Base-by-base conservation (phyloP, 2,329 filamentous ascomycete genomes). In the Botrytis sinoallii region DNA sequence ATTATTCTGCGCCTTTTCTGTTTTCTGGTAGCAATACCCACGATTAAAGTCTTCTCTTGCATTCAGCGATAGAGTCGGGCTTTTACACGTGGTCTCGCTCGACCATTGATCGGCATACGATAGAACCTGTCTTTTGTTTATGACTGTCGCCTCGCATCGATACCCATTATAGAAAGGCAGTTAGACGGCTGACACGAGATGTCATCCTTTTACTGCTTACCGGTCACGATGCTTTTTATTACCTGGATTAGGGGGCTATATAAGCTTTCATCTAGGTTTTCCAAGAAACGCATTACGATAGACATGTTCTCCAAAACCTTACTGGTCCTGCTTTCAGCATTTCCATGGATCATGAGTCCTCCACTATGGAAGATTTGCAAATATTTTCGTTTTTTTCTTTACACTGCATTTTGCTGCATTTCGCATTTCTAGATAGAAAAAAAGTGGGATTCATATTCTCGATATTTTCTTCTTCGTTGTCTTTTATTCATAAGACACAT, bases 81-180 rank as follows among this genome's bases (percentile, higher is more conserved):
- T 77, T 71, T 71, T 75, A 67, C 68, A 77, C 75, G 75, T 77
- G 76, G 74, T 74, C 46, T 77, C 77, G 76, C 46, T 77, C 76
- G 76, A 79, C 78, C 79, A 79, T 80, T 77, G 76, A 78, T 79
- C 77, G 76, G 79, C 81, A 80, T 82, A 80, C 77, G 79, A 81
- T 82, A 81, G 81, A 82, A 79, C 80, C 79, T 81, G 80, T 79
- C 78, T 80, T 81, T 81, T 80, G 77, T 78, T 80, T 74, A 78
- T 79, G 79, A 76, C 77, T 79, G 70, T 77, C 75, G 74, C 76
- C 76, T 77, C 75, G 73, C 77, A 76, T 79, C 76, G 77, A 81
- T 81, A 81, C 80, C 80, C 80, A 77, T 63, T 81, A 80, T 79
- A 81, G 78, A 79, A 77, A 75, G 78, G 78, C 77, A 78, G 79